These are phyloP conservation scores for Trichoderma asperelloides DNA, from an alignment of 495 filamentous ascomycete species.

Conservation along the genomic window DNA sequence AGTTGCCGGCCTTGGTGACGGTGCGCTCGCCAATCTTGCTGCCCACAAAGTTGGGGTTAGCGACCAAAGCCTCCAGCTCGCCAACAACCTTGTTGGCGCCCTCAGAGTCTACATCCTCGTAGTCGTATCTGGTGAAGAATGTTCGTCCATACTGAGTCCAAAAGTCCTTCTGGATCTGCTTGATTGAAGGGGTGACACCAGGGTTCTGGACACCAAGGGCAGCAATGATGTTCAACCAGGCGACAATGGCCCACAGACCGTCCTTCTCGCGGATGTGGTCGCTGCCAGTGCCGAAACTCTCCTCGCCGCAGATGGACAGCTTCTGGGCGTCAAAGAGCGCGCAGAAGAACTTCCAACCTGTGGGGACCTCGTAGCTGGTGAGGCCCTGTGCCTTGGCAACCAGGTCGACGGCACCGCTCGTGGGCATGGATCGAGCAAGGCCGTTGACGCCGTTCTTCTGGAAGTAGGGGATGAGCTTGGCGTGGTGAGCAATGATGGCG, in stretches of 20 bases:
- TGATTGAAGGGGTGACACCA: constrained; percentile 72
- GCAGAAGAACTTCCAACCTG: constrained; percentile 99
- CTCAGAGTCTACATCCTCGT: constrained; percentile 84
- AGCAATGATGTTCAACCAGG: constrained; percentile 98
- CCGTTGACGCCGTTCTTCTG: constrained; percentile 93
- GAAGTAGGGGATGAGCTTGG: constrained; percentile 93
- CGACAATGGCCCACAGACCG: constrained; percentile 91
- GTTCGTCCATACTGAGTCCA: constrained; percentile 94
- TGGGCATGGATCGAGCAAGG: constrained; percentile 94
- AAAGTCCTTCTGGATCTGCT: constrained; percentile 92
- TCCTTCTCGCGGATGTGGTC: constrained; percentile 99
- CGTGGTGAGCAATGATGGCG: constrained; percentile 96
- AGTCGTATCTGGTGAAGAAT: constrained; percentile 99
- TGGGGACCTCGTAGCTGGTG: constrained; percentile 91
- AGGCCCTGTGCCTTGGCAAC: constrained; percentile 91
- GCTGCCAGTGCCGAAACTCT: constrained; percentile 96
- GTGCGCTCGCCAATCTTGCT: constrained; percentile 72
- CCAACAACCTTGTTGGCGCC: constrained; percentile 83
- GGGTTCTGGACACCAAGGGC: constrained; percentile 78
- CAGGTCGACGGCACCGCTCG: constrained; percentile 86
- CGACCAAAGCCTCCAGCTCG: constrained; percentile 62
- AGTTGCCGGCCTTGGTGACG: constrained; percentile 84
- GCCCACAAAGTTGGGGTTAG: constrained; percentile 62
- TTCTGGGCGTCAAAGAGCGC: constrained; percentile 94
- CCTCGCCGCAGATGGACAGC: constrained; percentile 97